A percentile compares a stretch with the other conserved stretches of the same genome.
These are phyloP conservation scores for Xanthoparmelia taractica DNA, from an alignment of 495 filamentous ascomycete species.

Conservation along the genomic window DNA sequence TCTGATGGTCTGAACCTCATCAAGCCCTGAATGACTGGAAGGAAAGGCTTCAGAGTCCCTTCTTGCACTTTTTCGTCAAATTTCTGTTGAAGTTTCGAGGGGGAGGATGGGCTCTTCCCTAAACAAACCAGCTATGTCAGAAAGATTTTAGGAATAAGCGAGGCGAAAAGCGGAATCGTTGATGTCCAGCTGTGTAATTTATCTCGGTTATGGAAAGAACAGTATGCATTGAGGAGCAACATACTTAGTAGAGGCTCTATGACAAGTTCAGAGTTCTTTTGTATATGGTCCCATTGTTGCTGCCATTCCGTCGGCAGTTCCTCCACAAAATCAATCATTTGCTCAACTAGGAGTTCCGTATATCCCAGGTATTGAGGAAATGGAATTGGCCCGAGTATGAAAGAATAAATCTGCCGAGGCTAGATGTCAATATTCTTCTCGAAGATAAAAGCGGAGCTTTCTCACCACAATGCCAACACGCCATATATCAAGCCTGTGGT, in stretches of 20 bases:
- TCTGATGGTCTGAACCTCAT: not conserved
- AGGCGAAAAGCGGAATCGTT: no score
- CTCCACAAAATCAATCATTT: not conserved
- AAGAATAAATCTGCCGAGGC: conserved; percentile 1
- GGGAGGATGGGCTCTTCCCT: not conserved
- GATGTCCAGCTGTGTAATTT: no score
- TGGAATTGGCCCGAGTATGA: not conserved
- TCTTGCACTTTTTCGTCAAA: not conserved
- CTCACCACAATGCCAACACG: conserved; percentile 37
- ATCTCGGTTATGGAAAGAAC: no score
- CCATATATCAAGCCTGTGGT: conserved; percentile 42
- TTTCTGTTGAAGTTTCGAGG: not conserved
- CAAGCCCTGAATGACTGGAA: not conserved
- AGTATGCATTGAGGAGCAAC: not conserved
- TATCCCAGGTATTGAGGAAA: not conserved
- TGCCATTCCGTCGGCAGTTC: not conserved
- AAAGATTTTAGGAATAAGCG: not conserved
- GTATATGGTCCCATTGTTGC: not conserved
- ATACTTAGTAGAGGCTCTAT: not conserved
- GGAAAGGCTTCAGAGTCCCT: not conserved
- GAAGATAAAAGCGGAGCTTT: not conserved
- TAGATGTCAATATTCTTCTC: not conserved
- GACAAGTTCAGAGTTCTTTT: not conserved
- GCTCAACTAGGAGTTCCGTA: not conserved
- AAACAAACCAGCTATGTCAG: not conserved